phyloP scores from a whole-genome alignment of 108 stramenopile genomes.

The Fragilaria crotonensis region DNA sequence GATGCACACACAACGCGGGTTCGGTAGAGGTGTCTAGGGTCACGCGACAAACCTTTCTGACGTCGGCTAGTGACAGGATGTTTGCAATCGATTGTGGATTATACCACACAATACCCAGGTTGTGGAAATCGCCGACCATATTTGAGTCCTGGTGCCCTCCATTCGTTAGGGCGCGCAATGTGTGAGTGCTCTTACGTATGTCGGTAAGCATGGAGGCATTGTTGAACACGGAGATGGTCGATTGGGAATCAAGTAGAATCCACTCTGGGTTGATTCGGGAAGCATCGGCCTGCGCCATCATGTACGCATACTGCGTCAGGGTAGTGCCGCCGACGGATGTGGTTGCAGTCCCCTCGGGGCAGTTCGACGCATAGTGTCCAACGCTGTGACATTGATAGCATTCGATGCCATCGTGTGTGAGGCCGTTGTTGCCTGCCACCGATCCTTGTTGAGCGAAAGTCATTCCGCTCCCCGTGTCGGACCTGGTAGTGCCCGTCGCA shows the following conservation, averaged over 20 bases:
- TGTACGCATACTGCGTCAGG: too few relatives aligned
- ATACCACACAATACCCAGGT: slow-evolving; percentile 8
- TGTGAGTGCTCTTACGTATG: too few relatives aligned
- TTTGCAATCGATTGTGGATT: slow-evolving; percentile 9
- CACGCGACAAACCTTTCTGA: neutral
- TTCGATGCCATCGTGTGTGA: neutral
- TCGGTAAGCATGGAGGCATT: too few relatives aligned
- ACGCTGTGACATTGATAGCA: slow-evolving; percentile 1
- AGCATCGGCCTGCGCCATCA: too few relatives aligned
- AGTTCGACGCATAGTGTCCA: slow-evolving; percentile 5
- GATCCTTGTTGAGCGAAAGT: neutral
- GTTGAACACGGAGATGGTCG: too few relatives aligned
- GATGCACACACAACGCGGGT: neutral
- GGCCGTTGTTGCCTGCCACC: slow-evolving; percentile 5
- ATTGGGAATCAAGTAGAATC: too few relatives aligned
- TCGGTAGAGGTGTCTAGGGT: neutral
- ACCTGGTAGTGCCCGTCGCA: neutral
- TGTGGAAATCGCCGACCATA: slow-evolving; percentile 4
- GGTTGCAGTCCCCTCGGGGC: neutral
- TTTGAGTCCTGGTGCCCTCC: too few relatives aligned
- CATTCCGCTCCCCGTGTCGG: neutral
- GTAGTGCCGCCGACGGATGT: too few relatives aligned
- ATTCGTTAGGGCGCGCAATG: too few relatives aligned
- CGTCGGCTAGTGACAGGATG: slow-evolving; percentile 3
- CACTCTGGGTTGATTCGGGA: too few relatives aligned